phyloP scores from a whole-genome alignment of 2,329 filamentous ascomycete genomes.

The Cytospora mali region DNA sequence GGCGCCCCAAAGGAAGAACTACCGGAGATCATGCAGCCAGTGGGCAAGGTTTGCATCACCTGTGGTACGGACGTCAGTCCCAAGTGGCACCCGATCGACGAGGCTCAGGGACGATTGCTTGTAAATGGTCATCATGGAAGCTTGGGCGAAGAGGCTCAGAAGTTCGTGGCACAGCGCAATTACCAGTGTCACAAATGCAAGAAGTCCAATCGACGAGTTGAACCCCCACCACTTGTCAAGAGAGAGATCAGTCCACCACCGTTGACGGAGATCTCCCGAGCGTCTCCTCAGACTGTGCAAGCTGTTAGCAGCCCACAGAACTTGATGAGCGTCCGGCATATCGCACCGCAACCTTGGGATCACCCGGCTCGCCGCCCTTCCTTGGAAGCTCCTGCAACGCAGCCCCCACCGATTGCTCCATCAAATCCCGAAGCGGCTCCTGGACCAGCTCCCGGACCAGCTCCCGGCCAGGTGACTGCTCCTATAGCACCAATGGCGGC shows the following conservation, averaged over 20 bases:
- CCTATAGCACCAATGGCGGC: constrained; percentile 28
- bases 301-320: constrained; percentile 24
- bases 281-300: constrained; percentile 34
- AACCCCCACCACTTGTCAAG: constrained; percentile 40
- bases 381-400: constrained; percentile 10
- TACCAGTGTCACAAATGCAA: constrained; percentile 79
- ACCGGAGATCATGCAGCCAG: constrained; percentile 39
- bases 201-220: constrained; percentile 49
- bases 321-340: constrained; percentile 26
- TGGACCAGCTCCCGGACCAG: constrained; percentile 16
- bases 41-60: constrained; percentile 62
- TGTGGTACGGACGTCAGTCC: constrained; percentile 73
- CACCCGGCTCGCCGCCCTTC: constrained; percentile 21
- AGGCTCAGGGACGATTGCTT: constrained; percentile 53
- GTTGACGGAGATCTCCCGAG: constrained; percentile 32
- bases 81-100: constrained; percentile 68
- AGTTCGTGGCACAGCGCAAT: constrained; percentile 60
- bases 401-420: constrained; percentile 15
- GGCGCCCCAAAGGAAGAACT: constrained; percentile 35
- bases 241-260: constrained; percentile 36
- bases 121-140: constrained; percentile 54
- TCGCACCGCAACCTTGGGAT: constrained; percentile 28
- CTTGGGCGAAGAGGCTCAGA: constrained; percentile 58
- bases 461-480: constrained; percentile 16
- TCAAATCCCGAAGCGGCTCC: constrained; percentile 9